These are phyloP conservation scores for Malus domestica DNA, from an alignment of 306 rosid species.

Conservation along the genomic window DNA sequence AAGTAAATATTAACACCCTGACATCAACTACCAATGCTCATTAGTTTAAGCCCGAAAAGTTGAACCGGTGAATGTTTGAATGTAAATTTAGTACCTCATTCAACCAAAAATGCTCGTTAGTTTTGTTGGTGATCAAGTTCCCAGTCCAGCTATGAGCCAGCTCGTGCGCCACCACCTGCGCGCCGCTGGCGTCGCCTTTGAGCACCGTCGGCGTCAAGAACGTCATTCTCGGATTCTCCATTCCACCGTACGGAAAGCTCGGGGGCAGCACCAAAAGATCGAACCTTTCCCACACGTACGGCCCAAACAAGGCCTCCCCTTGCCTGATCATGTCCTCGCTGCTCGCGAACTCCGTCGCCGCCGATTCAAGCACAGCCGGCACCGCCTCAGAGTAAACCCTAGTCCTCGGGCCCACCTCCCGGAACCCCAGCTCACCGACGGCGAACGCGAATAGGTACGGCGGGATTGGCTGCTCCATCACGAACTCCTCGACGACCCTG, in stretches of 20 bases:
- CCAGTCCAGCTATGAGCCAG: constrained; percentile 99
- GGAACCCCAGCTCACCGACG: constrained; percentile 57
- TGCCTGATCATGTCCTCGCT: constrained; percentile 79
- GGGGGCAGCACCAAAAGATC: constrained; percentile 86
- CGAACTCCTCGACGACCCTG: constrained; percentile 81
- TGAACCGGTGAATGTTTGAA: not conserved
- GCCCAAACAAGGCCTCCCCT: constrained; percentile 74
- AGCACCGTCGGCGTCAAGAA: constrained; percentile 92
- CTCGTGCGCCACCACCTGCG: constrained; percentile 89
- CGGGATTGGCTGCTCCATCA: constrained; percentile 83
- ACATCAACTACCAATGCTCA: not conserved
- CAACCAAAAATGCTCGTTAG: constrained; percentile 89
- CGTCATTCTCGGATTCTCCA: constrained; percentile 97
- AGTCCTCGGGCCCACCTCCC: constrained; percentile 87
- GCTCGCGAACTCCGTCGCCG: constrained; percentile 68
- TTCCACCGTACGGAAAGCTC: constrained; percentile 86
- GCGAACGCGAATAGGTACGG: constrained; percentile 91
- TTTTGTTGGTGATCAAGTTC: constrained; percentile 83
- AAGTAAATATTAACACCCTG: constrained; percentile 2
- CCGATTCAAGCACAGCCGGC: constrained; percentile 45
- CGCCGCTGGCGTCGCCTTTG: constrained; percentile 78
- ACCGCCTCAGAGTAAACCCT: constrained; percentile 71
- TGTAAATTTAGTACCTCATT: constrained; percentile 54
- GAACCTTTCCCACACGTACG: constrained; percentile 81
- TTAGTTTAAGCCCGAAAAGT: not conserved